Evolutionary conservation across 2,329 filamentous ascomycete species (phyloP).

Genomic region (Cercospora canescens): DNA sequence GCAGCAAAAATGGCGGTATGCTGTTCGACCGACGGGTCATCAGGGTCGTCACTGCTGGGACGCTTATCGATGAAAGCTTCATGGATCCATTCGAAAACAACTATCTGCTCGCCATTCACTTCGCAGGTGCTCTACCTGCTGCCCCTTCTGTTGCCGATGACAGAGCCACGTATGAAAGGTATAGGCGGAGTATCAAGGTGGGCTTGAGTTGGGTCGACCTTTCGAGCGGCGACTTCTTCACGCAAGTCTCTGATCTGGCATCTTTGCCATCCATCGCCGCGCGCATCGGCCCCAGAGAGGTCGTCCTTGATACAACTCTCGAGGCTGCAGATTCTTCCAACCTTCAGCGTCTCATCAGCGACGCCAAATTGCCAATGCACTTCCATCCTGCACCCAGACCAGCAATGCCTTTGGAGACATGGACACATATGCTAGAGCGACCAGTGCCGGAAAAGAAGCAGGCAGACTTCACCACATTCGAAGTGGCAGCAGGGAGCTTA

Average conservation of each 20-base stretch:
- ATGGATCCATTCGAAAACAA: constrained; percentile 94
- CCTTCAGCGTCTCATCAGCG: constrained; percentile 33
- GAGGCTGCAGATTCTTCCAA: constrained; percentile 48
- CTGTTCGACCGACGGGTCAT: constrained; percentile 83
- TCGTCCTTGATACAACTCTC: constrained; percentile 65
- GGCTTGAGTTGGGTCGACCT: constrained; percentile 93
- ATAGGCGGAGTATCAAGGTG: constrained; percentile 47
- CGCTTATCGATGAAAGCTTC: constrained; percentile 95
- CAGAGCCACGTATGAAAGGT: constrained; percentile 35
- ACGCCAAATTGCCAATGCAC: constrained; percentile 66
- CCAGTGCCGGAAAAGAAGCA: constrained; percentile 58
- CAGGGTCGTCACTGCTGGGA: constrained; percentile 89
- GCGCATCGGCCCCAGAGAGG: constrained; percentile 79
- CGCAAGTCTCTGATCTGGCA: constrained; percentile 70
- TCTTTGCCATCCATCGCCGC: constrained; percentile 79
- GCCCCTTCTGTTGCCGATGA: constrained; percentile 13
- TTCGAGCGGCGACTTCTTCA: constrained; percentile 92
- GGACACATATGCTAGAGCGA: constrained; percentile 76
- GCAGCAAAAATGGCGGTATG: constrained; percentile 71
- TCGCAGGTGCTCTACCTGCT: constrained; percentile 39
- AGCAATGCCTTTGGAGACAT: constrained; percentile 58
- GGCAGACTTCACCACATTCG: constrained; percentile 62
- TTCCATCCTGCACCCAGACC: constrained; percentile 58
- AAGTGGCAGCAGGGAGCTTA: constrained; percentile 74
- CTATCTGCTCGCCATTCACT: constrained; percentile 80